Evolutionary conservation across 2,329 filamentous ascomycete genomes (phyloP).

Genomic region (Fusarium sp.): DNA sequence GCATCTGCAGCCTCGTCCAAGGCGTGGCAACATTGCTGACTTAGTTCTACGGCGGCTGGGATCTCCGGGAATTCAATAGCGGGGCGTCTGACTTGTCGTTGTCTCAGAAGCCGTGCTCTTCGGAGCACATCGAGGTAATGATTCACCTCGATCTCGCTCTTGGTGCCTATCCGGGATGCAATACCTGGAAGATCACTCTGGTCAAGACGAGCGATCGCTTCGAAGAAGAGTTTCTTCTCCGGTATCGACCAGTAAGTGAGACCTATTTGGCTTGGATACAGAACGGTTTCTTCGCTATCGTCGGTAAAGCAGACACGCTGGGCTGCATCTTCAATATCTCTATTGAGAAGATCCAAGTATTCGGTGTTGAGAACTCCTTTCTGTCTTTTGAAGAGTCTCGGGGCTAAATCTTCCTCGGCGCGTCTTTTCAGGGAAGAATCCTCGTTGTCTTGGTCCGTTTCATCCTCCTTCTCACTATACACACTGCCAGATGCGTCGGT

Average conservation of each 20-base stretch:
- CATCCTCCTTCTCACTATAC: constrained; percentile 24
- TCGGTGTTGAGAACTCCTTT: constrained; percentile 54
- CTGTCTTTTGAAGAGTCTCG: constrained; percentile 57
- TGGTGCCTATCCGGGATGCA: constrained; percentile 71
- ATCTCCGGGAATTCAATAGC: constrained; percentile 63
- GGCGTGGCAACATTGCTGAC: constrained; percentile 68
- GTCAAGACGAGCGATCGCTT: constrained; percentile 71
- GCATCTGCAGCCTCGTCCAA: constrained; percentile 76
- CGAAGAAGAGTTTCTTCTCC: constrained; percentile 79
- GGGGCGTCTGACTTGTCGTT: constrained; percentile 45
- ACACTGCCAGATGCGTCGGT: constrained; percentile 21
- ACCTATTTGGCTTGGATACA: constrained; percentile 68
- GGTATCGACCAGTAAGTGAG: constrained; percentile 72
- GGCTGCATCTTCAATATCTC: constrained; percentile 65
- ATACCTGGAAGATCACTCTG: constrained; percentile 70
- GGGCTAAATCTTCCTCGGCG: constrained; percentile 35
- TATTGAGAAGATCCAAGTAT: constrained; percentile 65
- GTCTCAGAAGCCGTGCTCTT: constrained; percentile 55
- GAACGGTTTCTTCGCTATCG: constrained; percentile 43
- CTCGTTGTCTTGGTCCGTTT: constrained; percentile 9
- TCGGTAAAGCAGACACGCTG: constrained; percentile 47
- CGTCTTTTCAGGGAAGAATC: constrained; percentile 45
- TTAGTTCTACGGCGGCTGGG: constrained; percentile 78
- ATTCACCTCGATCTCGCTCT: constrained; percentile 77
- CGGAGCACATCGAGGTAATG: constrained; percentile 74